Base-by-base conservation (phyloP, 441 rosid species). In the Euphorbia celastroides region DNA sequence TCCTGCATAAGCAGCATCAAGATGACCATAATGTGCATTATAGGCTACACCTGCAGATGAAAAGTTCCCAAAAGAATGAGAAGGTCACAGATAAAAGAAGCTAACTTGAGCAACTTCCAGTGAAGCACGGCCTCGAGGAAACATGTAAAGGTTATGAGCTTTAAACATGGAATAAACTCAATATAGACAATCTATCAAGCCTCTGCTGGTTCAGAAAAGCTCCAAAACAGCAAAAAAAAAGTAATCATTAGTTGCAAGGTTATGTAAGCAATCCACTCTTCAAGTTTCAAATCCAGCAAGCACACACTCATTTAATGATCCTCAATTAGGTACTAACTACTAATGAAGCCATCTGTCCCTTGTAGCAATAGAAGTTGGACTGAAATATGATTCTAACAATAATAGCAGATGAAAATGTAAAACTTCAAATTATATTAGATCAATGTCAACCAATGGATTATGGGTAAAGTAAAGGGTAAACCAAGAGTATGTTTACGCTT, bases 1-100 rank as follows among this genome's bases (percentile, higher is more conserved):
- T 60, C 74, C 90, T 52, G 80, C 67, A 82, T 86, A 90, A 64
- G 80, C 90, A 71, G 87, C 78, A 78, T 93, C 96, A 34, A 77
- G 86, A 78, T 83, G 86, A 19, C 81, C 82, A 63, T 83, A 86
- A 68, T 76, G 82, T 55, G 85, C 76, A 78, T 74, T 80, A 75
- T 85, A 86, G 68, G 75, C 81, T 64, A 83, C 87, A 76, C 77
- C 84, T 79, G 86, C 74, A 70, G 64, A 62, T 58, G 67, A 73
- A 58, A 22, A 44, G 5, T 22, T 56, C 31, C n/a, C 22, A 61
- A 61, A n/a, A 61, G 25, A 50, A 67, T 23, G 22, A 34, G n/a
- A 57, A n/a, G 28, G 19, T 20, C 5, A 68, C 26, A 31, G 23
- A 44, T 13, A n/a, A 48, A 7, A 57, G 19, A 55, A 25, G 11